Conservation (phyloP, 345 rosid species). For the Aegle marmelos region DNA sequence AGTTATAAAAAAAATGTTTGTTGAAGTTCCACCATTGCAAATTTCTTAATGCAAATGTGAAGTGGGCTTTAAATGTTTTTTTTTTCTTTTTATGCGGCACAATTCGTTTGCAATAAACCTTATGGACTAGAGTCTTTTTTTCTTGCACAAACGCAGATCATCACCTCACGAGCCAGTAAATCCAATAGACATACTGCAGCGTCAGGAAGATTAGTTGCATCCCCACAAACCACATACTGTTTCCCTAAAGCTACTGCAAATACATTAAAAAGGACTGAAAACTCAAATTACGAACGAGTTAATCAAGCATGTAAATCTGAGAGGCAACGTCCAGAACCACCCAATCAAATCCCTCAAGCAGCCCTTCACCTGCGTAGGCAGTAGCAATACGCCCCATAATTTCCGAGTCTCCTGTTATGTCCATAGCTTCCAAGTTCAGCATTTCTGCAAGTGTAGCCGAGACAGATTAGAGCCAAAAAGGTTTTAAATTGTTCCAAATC, state of each 20-base stretch:
- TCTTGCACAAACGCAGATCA: not conserved
- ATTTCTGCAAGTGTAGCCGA: slow-evolving; percentile 36
- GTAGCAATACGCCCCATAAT: slow-evolving; percentile 87
- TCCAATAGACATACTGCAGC: not conserved
- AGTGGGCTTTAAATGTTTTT: not conserved
- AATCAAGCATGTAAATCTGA: slow-evolving; percentile 80
- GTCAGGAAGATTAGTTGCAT: not conserved
- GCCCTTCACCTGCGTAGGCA: slow-evolving; percentile 81
- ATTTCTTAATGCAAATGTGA: not conserved
- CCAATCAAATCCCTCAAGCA: slow-evolving; percentile 90
- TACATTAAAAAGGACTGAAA: not conserved
- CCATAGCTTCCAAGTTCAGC: slow-evolving; percentile 76
- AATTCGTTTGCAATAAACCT: not conserved
- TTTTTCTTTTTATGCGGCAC: not conserved
- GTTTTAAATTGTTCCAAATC: not conserved
- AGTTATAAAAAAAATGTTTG: not conserved
- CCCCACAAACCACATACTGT: not conserved
- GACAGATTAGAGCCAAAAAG: not conserved
- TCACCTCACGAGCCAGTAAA: too few relatives aligned
- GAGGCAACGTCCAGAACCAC: slow-evolving; percentile 91
- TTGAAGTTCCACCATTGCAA: not conserved
- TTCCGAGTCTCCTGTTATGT: slow-evolving; percentile 77
- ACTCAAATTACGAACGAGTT: slow-evolving; percentile 5
- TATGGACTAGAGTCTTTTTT: not conserved
- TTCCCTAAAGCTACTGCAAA: not conserved